Evolutionary conservation across 108 stramenopile genomes (phyloP), one percentile per base, ranked within the genome.

Genomic region (Phaeodactylum tricornutum): DNA sequence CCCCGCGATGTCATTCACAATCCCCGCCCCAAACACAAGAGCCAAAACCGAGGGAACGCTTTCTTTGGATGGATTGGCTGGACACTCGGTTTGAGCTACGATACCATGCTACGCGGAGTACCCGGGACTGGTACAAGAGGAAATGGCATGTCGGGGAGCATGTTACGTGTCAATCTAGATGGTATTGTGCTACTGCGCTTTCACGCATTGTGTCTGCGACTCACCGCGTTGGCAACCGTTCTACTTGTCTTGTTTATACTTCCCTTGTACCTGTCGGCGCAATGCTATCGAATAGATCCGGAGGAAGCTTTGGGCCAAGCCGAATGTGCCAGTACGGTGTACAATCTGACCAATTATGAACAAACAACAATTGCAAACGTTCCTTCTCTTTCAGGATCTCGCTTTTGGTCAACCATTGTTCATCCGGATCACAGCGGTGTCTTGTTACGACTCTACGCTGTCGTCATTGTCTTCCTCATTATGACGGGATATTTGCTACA

Each of bases 41-140:
- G 59, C 17, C 80, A 79, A 62, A 51, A 79, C 59, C 57, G 86
- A 19, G 81, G 81, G 14, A 70, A 64, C 56, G 65, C 79, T 1
- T 62, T 78, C 36, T 33, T 81, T 12, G 87, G 83, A 49, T 89
- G 83, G 83, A 73, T 85, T 2, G 54, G 65, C 0, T 86, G 77
- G 79, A 66, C 71, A 8, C 43, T 81, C 42, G 35, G 42, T 1
- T 40, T 84, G 11, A 65, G 67, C 2, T 91, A 84, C 61, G 74
- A 71, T 47, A 58, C 67, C 21, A 68, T 91, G 75, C 24, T 86
- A 12, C 45, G 59, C 14, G 89, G 89, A 1, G 77, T 91, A 20
- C 84, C 84, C 1, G 80, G 80, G 9, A 91, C 89, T 15, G 89
- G 89, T 0, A 87, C 89, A 2, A 41, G 89, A 34, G 50, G 71